Base-by-base conservation (phyloP, 768 basidiomycete genomes). In the Russula olivacea region DNA sequence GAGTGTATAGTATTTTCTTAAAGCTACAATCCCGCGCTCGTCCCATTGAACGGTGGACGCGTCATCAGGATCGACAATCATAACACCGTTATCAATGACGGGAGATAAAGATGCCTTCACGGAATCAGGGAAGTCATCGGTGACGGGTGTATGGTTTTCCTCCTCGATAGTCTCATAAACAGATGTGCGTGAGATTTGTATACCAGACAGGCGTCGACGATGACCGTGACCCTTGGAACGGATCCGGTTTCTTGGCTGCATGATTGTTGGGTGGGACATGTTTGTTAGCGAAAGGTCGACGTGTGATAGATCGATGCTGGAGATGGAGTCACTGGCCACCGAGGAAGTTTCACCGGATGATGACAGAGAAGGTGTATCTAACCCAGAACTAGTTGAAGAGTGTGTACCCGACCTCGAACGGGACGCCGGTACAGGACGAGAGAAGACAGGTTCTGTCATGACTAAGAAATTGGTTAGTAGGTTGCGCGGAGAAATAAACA, bases 121-220 rank as follows among this genome's bases (percentile, higher is more conserved):
- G 19, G 47, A 25, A 40, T 61, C 65, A 14, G 58, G 49, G 59
- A 65, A 50, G 15, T 11, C 25, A 32, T 54, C 51, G 23, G 45
- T 45, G 4, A 53, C 43, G 0, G 77, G 76, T 21, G 68, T 68
- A 10, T 62, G 69, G 30, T 70, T 55, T 65, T 91, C 91, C 68
- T 92, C 90, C 59, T 89, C 80, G 53, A 92, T 91, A 0, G 87
- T 91, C 71, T 91, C 89, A 66, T 90, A 91, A 0, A 89, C 80
- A 0, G 89, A 91, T 0, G 83, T 76, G 4, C 86, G 79, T 14
- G 86, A 86, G 10, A 81, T 79, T 21, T 82, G 81, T 32, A 82
- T 80, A 53, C 84, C 80, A 1, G 88, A 89, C 55, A 83, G 81
- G 2, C 88, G 82, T 40, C 88, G 85, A 43, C 84, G 85, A 70